phyloP scores from a whole-genome alignment of 352 stramenopile species.

The Globisporangium abappressorium region DNA sequence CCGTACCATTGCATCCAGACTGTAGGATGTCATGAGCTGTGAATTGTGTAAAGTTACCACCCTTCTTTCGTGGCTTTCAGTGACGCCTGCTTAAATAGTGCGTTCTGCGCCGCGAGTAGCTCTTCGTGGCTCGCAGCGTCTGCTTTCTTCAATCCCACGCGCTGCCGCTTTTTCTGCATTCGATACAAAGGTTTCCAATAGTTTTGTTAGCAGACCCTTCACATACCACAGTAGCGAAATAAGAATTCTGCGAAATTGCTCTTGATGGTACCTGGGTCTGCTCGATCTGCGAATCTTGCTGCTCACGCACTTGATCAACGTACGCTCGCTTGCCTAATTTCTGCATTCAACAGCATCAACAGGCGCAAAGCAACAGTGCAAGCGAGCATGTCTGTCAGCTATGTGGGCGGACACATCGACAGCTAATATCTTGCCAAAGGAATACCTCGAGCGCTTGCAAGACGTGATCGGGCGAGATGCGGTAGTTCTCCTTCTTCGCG shows the following conservation, averaged over 20 bases:
- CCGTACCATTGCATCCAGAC: too few species aligned
- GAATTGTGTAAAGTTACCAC: conserved; percentile 38
- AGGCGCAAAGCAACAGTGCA: neutral
- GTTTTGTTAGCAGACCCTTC: too few species aligned
- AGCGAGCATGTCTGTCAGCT: neutral
- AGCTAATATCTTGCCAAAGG: neutral
- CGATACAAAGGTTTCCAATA: neutral
- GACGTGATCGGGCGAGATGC: conserved; percentile 59
- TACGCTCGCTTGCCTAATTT: conserved; percentile 38
- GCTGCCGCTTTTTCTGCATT: conserved; percentile 39
- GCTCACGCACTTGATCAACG: conserved; percentile 26
- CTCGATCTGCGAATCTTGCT: conserved; percentile 26
- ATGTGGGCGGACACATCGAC: neutral
- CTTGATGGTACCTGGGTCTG: conserved; percentile 26
- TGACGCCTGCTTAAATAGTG: conserved; percentile 68
- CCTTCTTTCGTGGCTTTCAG: conserved; percentile 55
- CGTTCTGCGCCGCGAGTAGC: conserved; percentile 67
- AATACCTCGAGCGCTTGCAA: conserved; percentile 48
- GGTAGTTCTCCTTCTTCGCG: conserved; percentile 68
- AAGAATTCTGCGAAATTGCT: neutral
- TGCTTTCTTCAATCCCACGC: conserved; percentile 35
- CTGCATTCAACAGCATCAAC: conserved; percentile 17
- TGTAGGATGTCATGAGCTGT: neutral
- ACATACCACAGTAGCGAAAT: neutral
- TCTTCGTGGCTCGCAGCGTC: conserved; percentile 46